Percentiles rank a stretch among this genome's conserved stretches.
Evolutionary conservation across 164 flowering plant species (phyloP).

Genomic region (Annona cherimola): DNA sequence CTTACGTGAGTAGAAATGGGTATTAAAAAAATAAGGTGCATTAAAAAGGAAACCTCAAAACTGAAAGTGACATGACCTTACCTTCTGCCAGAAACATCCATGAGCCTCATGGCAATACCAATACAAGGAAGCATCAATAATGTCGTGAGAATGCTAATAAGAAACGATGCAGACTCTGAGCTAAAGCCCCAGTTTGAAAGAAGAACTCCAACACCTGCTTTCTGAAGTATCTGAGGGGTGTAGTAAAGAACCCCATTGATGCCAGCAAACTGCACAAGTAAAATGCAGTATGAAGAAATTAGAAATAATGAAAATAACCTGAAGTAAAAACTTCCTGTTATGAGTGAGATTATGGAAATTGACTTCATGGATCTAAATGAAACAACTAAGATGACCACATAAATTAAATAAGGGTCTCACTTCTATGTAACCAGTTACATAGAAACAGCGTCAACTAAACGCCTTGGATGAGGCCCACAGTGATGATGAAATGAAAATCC

Average conservation of each 20-base stretch:
- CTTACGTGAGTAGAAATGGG: too few relatives aligned
- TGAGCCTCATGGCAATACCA: conserved; percentile 83
- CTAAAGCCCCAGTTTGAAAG: conserved; percentile 63
- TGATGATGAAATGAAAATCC: too few relatives aligned
- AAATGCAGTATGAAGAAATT: background rate
- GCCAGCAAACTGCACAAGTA: conserved; percentile 68
- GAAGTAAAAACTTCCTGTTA: too few relatives aligned
- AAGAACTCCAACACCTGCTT: conserved; percentile 85
- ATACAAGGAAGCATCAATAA: conserved; percentile 89
- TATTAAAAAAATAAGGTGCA: background rate
- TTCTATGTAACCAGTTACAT: too few relatives aligned
- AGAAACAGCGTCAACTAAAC: too few relatives aligned
- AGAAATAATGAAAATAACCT: too few relatives aligned
- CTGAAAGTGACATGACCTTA: conserved; percentile 15
- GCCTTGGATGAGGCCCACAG: too few relatives aligned
- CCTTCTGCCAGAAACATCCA: conserved; percentile 94
- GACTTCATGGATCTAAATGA: too few relatives aligned
- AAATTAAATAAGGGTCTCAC: too few relatives aligned
- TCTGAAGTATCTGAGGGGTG: conserved; percentile 86
- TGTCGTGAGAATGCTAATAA: conserved; percentile 77
- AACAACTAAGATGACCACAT: too few relatives aligned
- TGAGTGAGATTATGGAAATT: too few relatives aligned
- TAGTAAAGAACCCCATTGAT: conserved; percentile 91
- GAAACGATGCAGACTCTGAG: conserved; percentile 64
- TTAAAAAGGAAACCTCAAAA: too few relatives aligned